Base-by-base conservation (phyloP, 306 rosid species). In the Citrullus colocynthis region DNA sequence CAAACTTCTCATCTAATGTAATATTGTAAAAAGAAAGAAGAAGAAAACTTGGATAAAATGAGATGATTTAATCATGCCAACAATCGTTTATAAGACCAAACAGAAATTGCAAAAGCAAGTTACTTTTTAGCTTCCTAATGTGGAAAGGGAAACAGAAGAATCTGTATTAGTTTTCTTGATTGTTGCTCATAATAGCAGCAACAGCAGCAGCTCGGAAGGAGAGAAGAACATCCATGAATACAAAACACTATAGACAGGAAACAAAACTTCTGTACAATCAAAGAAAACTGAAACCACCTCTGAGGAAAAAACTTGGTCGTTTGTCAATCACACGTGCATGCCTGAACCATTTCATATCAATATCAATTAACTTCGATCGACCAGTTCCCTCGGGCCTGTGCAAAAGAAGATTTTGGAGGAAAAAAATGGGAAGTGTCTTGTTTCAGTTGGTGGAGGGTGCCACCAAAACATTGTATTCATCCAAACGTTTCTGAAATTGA, bases 401-500 rank as follows among this genome's bases (percentile, higher is more conserved):
- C 24, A 72, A 30, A 28, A 16, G 15, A 72, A 72, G 57, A 49
- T 49, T 64, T 65, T 36, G 16, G 51, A 17, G 15, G 21, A 1
- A 65, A 65, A 41, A 36, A 15, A 24, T 72, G 78, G 34, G n/a
- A 36, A 48, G 37, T 34, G 41, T 34, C 55, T 64, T 17, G 54
- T 18, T 37, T 87, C 82, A 90, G 59, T 88, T 84, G 74, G 88
- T 84, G 44, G 91, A 85, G 64, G 89, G 85, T 62, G 93, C 84
- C 32, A 79, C 78, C 51, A 91, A 66, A 80, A 94, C 90, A 59
- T 84, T 87, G 72, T 89, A 89, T 75, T 94, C 97, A 48, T 89
- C 87, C 77, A 91, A 82, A 81, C 84, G 93, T 83, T 79, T 90
- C 85, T 89, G 97, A 84, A 94, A 94, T 12, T 89, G 87, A 78